Evolutionary conservation across 768 basidiomycete species (phyloP), one percentile per base, ranked within the genome.

Genomic region (Pholiota microspora): DNA sequence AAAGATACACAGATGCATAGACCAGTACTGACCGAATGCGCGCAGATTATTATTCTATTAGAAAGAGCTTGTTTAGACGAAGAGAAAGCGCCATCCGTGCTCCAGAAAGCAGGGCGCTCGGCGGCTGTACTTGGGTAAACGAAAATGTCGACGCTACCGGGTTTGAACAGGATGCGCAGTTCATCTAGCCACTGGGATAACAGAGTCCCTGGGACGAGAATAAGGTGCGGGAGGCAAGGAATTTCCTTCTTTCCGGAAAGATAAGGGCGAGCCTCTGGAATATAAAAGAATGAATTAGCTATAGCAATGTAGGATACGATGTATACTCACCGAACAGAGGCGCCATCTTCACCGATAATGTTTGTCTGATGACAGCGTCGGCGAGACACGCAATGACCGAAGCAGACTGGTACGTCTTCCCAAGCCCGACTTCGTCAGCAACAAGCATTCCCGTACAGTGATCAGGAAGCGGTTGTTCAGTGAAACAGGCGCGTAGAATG

Each of bases 371-470:
- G 15, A 50, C 51, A n/a, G 32, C 32, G 42, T 60, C 52, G 2
- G 55, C 57, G 0, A 69, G 45, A 44, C 66, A 66, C 0, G 62
- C 64, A 2, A 69, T 53, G 0, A 64, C 18, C 0, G 61, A 24
- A 2, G 62, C 38, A 0, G 65, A 38, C 28, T 65, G 65, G 5
- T 62, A 55, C 0, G 70, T 72, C 45, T 73, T 73, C 0, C 70
- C 69, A 0, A 72, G 60, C 0, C 72, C 69, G 4, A 73, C 71
- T 12, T 69, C 65, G 40, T 71, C 67, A 3, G 62, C 58, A 6
- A 70, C 23, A 7, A 69, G 63, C 2, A 61, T 51, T 0, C 69
- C 67, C 13, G 34, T 5, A 35, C 31, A 7, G 13, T 12, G 25
- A 2, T 21, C 23, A 12, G 15, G 13, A 0, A 4, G 16, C 2